Evolutionary conservation across 1,284 basidiomycete species (phyloP), one percentile per base, ranked within the genome.

Genomic region (Cyathus pygmaeus): DNA sequence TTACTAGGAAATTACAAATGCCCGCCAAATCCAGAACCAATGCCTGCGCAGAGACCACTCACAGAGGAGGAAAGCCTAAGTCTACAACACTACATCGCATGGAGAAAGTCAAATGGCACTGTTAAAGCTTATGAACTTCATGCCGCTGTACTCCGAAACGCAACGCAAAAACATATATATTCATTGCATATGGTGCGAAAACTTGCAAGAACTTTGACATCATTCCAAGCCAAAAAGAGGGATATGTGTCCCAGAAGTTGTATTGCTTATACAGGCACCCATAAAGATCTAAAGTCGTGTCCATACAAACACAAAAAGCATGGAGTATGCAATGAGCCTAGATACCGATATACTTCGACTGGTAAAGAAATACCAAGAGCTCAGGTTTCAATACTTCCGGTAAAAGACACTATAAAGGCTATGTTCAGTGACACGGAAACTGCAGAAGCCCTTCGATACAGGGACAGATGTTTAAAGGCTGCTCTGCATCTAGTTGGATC

Each of bases 171-270:
- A 11, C 51, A 63, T 9, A 65, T 72, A 31, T 46, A 71, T 3
- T 64, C 67, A 17, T 49, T 75, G 9, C 47, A 67, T 55, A 26
- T 39, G 17, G 68, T 61, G 24, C 58, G 56, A 51, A 66, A 64
- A 27, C 65, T 73, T 55, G 67, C 65, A 21, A 31, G 26, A 21
- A 49, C 33, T 11, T 55, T 75, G 19, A 70, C 68, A 13, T 59
- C 56, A 24, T 59, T 74, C 26, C 17, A 53, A 21, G 62, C 67
- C 3, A 50, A n/a, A 24, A 65, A 61, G 46, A 54, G 71, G 36
- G 68, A 73, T 60, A 72, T 76, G 51, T 76, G 72, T 44, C 69
- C 63, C 3, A 59, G 65, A 3, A 72, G 67, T 47, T 74, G 70
- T 52, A 69, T 73, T 46, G 72, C 72, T 19, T 76, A 72, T 51